Percentiles rank a stretch among this genome's conserved stretches.
These are phyloP conservation scores for Hypoxylon sp. DNA, from an alignment of 2,329 filamentous ascomycete genomes.

Conservation along the genomic window DNA sequence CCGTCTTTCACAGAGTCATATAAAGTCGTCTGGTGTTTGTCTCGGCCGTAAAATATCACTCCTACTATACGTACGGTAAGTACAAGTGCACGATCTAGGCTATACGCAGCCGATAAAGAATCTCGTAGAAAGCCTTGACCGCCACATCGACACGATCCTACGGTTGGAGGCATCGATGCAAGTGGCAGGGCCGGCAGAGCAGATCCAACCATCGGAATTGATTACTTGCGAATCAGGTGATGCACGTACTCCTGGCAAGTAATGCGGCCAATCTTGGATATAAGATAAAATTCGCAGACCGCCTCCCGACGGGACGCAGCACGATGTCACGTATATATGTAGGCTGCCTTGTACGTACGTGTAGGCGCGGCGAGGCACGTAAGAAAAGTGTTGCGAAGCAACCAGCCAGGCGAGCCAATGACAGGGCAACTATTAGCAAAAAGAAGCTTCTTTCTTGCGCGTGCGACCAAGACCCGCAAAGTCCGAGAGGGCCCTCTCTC, in stretches of 20 bases:
- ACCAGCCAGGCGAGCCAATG: constrained; percentile 26
- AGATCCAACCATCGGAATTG: constrained; percentile 11
- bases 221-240: constrained; percentile 19
- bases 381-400: too few relatives aligned
- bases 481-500: neutral
- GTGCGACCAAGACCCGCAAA: neutral
- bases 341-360: neutral
- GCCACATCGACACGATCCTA: constrained; percentile 5
- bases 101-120: constrained; percentile 8
- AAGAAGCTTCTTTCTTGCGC: neutral
- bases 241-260: too few relatives aligned
- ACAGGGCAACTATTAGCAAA: constrained; percentile 33
- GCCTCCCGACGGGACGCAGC: constrained; percentile 22
- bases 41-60: neutral
- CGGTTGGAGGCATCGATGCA: neutral
- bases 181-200: constrained; percentile 5
- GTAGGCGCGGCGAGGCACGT: too few relatives aligned
- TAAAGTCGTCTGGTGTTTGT: too few relatives aligned
- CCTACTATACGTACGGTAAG: neutral
- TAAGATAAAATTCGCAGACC: constrained; percentile 21
- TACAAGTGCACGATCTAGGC: neutral
- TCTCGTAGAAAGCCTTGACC: constrained; percentile 21
- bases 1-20: too few relatives aligned
- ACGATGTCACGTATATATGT: neutral
- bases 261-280: neutral